Base-by-base conservation (phyloP, 805 yeast genomes). In the Jamesozyma spencerorum region DNA sequence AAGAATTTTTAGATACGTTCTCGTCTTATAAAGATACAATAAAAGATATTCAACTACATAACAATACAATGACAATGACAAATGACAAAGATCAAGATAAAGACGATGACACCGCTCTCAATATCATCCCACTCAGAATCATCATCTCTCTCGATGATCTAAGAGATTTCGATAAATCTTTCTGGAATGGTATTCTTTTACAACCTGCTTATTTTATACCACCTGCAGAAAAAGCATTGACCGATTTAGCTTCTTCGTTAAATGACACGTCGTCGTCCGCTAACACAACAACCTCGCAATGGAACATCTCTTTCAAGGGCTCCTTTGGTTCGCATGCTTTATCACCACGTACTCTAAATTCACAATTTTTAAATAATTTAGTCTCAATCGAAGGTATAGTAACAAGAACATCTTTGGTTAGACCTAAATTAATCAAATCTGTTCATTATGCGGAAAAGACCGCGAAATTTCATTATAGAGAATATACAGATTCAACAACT, bases 321-420 rank as follows among this genome's bases (percentile, higher is more conserved):
- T 79, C 97, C 0, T 86, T 92, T 62, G 97, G 97, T 41, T 75
- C 79, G 41, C 88, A 87, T 57, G 74, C 81, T 34, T 79, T 90
- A 22, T 81, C 87, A 18, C 97, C 98, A 17, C 74, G 97, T 54
- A 78, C 95, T 3, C 77, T 92, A 42, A 75, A 80, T 44, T 81
- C 97, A 2, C 64, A 72, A 12, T 81, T 76, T 48, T 67, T 92
- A 38, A 86, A 95, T 41, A 80, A 81, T 55, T 68, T 90, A 74
- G 77, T 92, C 34, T 79, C 94, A 1, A 70, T 92, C 18, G 97
- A 92, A 64, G 98, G 98, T 41, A 92, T 92, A 51, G 95, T 92
- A 14, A 90, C 97, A 1, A 72, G 92, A 47, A 88, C 95, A 24
- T 87, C 97, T 1, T 69, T 92, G 43, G 94, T 92, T 32, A 74